phyloP scores from a whole-genome alignment of 1,139 yeast species.

The Sugiyamaella grinbergsii region DNA sequence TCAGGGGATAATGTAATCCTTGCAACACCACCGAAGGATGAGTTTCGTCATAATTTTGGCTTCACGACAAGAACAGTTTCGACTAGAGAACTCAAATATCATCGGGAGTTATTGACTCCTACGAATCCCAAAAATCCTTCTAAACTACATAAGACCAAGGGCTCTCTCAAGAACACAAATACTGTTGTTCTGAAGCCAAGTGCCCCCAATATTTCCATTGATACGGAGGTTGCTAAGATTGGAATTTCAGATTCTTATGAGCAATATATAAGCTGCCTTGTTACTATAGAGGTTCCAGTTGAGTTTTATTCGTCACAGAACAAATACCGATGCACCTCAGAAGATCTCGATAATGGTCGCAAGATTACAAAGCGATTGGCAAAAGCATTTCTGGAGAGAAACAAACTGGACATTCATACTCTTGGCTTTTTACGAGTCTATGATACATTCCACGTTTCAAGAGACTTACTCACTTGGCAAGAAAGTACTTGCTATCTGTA shows the following conservation, averaged over 20 bases:
- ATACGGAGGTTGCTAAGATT: constrained; percentile 28
- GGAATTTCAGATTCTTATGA: constrained; percentile 18
- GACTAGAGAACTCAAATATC: neutral
- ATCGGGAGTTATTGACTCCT: constrained; percentile 5
- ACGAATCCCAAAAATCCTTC: constrained; percentile 3
- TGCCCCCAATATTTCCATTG: constrained; percentile 25
- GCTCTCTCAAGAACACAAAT: constrained; percentile 17
- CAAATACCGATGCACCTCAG: constrained; percentile 19
- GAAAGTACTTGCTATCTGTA: constrained; percentile 32
- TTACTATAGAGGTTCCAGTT: constrained; percentile 26
- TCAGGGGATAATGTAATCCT: neutral
- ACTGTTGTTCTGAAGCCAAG: constrained; percentile 18
- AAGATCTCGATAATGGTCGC: constrained; percentile 21
- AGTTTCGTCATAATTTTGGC: neutral
- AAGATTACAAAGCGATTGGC: constrained; percentile 20
- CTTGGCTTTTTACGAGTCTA: constrained; percentile 31
- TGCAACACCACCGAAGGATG: neutral
- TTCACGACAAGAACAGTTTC: neutral
- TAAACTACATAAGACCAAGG: neutral
- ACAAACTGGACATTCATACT: constrained; percentile 24
- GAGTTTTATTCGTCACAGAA: constrained; percentile 19
- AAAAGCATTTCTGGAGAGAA: constrained; percentile 28
- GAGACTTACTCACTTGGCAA: constrained; percentile 30
- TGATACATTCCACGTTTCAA: constrained; percentile 29
- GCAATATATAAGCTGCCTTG: constrained; percentile 23